phyloP scores from a whole-genome alignment of 768 basidiomycete species.

The Albatrellus ellisii region DNA sequence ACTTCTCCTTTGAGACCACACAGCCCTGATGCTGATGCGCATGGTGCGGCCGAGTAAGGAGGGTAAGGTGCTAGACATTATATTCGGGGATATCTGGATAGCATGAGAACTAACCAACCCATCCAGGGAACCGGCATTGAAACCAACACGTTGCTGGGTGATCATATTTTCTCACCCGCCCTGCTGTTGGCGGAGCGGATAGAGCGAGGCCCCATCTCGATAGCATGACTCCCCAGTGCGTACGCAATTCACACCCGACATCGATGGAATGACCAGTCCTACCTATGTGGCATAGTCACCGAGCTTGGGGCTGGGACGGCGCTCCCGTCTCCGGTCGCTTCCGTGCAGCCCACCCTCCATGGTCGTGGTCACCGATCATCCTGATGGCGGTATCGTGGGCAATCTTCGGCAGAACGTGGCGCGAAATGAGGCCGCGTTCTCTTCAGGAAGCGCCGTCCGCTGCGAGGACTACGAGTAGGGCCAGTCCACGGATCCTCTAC shows the following conservation, averaged over 20 bases:
- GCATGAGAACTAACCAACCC: not conserved
- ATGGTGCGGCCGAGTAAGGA: not conserved
- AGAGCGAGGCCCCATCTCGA: constrained; percentile 37
- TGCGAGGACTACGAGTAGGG: constrained; percentile 58
- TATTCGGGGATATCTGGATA: not conserved
- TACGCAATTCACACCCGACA: not conserved
- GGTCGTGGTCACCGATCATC: constrained; percentile 57
- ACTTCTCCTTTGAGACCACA: not conserved
- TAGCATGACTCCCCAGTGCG: constrained; percentile 29
- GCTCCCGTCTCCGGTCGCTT: constrained; percentile 48
- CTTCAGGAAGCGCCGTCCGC: constrained; percentile 27
- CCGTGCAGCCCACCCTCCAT: constrained; percentile 36
- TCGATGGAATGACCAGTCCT: too few relatives aligned
- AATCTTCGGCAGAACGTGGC: constrained; percentile 45
- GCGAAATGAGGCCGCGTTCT: constrained; percentile 28
- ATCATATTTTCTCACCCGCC: constrained; percentile 61
- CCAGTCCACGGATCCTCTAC: constrained; percentile 26
- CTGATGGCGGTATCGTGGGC: constrained; percentile 43
- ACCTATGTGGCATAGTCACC: constrained; percentile 33
- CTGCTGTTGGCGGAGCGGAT: constrained; percentile 55
- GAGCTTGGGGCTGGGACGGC: constrained; percentile 63
- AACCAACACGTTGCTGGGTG: constrained; percentile 61
- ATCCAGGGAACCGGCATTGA: constrained; percentile 13
- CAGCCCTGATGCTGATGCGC: not conserved
- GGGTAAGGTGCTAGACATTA: not conserved